Evolutionary conservation across 345 rosid genomes (phyloP).

Genomic region (Stellera chamaejasme): DNA sequence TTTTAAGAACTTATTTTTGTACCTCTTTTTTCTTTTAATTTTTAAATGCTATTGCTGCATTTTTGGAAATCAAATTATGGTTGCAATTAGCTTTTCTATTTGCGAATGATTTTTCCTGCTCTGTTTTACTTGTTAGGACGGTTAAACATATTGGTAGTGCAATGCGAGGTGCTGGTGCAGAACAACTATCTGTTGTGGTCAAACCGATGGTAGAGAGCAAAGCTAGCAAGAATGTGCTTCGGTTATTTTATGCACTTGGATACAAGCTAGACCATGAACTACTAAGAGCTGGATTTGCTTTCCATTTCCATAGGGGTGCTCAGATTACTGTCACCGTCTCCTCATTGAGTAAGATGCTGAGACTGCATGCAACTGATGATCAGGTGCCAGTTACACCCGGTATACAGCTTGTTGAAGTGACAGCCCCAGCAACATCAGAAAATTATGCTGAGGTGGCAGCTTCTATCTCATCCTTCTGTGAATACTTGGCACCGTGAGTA

Average conservation of each 20-base stretch:
- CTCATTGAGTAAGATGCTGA: slow-evolving; percentile 75
- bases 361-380: slow-evolving; percentile 79
- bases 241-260: slow-evolving; percentile 69
- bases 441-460: slow-evolving; percentile 75
- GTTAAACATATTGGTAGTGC: slow-evolving; percentile 92
- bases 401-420: slow-evolving; percentile 94
- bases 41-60: no score
- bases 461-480: slow-evolving; percentile 82
- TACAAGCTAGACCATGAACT: slow-evolving; percentile 92
- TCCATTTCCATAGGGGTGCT: slow-evolving; percentile 74
- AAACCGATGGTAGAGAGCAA: slow-evolving; percentile 84
- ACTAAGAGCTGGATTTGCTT: slow-evolving; percentile 82
- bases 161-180: slow-evolving; percentile 89
- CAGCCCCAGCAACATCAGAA: slow-evolving; percentile 85
- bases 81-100: background rate
- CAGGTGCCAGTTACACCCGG: slow-evolving; percentile 93
- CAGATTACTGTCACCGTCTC: slow-evolving; percentile 75
- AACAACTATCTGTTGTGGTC: slow-evolving; percentile 78
- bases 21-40: background rate
- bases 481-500: slow-evolving; percentile 93
- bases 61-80: background rate
- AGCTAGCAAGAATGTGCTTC: slow-evolving; percentile 90
- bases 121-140: slow-evolving; percentile 36
- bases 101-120: slow-evolving; percentile 1
- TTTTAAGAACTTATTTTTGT: no score